Percentiles rank a stretch among this genome's conserved stretches.
These are phyloP conservation scores for Rhodomyrtus psidioides DNA, from an alignment of 441 rosid species.

Conservation along the genomic window DNA sequence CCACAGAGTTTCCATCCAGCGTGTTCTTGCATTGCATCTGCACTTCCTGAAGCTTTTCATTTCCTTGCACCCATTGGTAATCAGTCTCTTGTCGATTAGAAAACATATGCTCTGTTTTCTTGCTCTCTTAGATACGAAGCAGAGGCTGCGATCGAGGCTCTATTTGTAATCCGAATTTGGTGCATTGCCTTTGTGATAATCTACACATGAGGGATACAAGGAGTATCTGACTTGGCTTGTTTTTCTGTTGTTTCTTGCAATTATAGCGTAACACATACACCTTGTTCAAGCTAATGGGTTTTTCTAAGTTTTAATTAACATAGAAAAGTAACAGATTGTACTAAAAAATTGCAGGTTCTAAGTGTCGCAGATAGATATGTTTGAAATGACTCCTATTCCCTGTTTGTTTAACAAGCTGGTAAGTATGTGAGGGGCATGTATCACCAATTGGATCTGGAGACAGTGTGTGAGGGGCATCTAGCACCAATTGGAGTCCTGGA, in stretches of 20 bases:
- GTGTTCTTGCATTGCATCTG: neutral
- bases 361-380: too few relatives aligned
- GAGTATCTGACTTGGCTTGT: neutral
- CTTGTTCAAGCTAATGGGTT: too few relatives aligned
- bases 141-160: neutral
- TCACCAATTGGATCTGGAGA: conserved; percentile 21
- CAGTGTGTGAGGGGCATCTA: conserved; percentile 46
- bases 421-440: conserved; percentile 50
- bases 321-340: too few relatives aligned
- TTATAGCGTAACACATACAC: too few relatives aligned
- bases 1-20: too few relatives aligned
- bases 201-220: too few relatives aligned
- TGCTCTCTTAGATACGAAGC: neutral
- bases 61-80: neutral
- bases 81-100: neutral
- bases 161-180: neutral
- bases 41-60: neutral
- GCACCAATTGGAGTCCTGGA: conserved; percentile 43
- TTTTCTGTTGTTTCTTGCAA: too few relatives aligned
- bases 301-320: too few relatives aligned
- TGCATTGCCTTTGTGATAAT: neutral
- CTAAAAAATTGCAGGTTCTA: too few relatives aligned
- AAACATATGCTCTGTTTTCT: neutral
- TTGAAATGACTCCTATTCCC: too few relatives aligned
- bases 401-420: conserved; percentile 30